Conservation (phyloP, 768 basidiomycete species). For the Naganishia friedmannii region DNA sequence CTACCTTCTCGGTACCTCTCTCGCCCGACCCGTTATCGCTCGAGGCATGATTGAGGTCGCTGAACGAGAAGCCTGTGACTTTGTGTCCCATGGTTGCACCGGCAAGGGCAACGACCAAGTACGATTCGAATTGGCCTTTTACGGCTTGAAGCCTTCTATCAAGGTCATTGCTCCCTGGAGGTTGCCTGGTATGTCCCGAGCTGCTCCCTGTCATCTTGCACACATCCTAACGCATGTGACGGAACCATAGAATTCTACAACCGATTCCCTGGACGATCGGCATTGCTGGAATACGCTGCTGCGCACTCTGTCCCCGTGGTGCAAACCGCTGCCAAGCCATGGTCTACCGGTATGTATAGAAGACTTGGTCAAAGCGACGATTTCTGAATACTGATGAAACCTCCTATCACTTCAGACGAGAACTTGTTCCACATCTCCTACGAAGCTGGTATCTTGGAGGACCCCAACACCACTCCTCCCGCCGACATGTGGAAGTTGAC, state of each 20-base stretch:
- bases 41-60: slow-evolving; percentile 97
- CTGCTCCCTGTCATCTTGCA: neutral
- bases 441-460: slow-evolving; percentile 97
- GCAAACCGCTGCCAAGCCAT: slow-evolving; percentile 94
- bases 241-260: slow-evolving; percentile 77
- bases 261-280: slow-evolving; percentile 92
- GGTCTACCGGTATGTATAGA: slow-evolving; percentile 68
- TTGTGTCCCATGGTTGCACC: slow-evolving; percentile 96
- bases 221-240: slow-evolving; percentile 6
- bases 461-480: slow-evolving; percentile 91
- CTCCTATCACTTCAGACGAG: slow-evolving; percentile 61
- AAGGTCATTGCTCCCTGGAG: slow-evolving; percentile 99
- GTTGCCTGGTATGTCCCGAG: slow-evolving; percentile 66
- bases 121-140: slow-evolving; percentile 97
- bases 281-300: slow-evolving; percentile 83
- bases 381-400: slow-evolving; percentile 20
- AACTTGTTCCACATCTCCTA: slow-evolving; percentile 99
- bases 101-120: slow-evolving; percentile 99
- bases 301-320: slow-evolving; percentile 85
- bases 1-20: slow-evolving; percentile 94
- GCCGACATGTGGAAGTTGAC: slow-evolving; percentile 99
- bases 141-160: slow-evolving; percentile 96
- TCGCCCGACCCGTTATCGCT: slow-evolving; percentile 96
- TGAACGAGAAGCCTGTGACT: slow-evolving; percentile 89
- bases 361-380: neutral